Evolutionary conservation across 805 yeast genomes (phyloP).

Genomic region (Suhomyces vadensis): DNA sequence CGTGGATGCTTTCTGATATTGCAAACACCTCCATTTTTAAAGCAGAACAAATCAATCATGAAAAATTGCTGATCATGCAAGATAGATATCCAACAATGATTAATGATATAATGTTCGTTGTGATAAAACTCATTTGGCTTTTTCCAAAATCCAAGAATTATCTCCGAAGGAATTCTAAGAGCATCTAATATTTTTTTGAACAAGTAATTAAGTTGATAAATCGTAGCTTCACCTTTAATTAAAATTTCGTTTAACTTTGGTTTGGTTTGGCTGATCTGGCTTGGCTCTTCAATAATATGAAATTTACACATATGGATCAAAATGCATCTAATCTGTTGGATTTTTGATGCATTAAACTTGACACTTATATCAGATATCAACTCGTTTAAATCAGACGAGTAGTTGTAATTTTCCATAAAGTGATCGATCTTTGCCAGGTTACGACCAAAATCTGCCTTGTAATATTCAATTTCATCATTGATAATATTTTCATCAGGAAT

Average conservation of each 20-base stretch:
- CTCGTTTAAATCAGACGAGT: slow-evolving; percentile 38
- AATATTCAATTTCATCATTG: slow-evolving; percentile 14
- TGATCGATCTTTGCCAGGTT: slow-evolving; percentile 25
- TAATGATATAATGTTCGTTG: slow-evolving; percentile 53
- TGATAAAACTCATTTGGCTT: slow-evolving; percentile 65
- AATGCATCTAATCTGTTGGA: slow-evolving; percentile 59
- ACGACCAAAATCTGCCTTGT: slow-evolving; percentile 4
- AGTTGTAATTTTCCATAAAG: slow-evolving; percentile 33
- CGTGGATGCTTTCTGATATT: slow-evolving; percentile 26
- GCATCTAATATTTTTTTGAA: slow-evolving; percentile 72
- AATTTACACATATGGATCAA: slow-evolving; percentile 70
- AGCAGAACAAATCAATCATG: slow-evolving; percentile 62
- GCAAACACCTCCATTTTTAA: slow-evolving; percentile 30
- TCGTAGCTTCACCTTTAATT: slow-evolving; percentile 52
- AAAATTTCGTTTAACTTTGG: slow-evolving; percentile 46
- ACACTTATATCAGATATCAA: slow-evolving; percentile 42
- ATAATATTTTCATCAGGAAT: slow-evolving; percentile 8
- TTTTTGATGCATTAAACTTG: slow-evolving; percentile 38
- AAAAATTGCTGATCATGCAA: slow-evolving; percentile 75
- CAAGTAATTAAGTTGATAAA: slow-evolving; percentile 75
- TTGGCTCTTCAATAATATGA: slow-evolving; percentile 43
- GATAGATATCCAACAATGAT: slow-evolving; percentile 89
- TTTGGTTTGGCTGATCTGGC: slow-evolving; percentile 37
- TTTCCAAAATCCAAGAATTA: slow-evolving; percentile 81
- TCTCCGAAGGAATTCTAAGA: slow-evolving; percentile 70